Evolutionary conservation across 108 stramenopile genomes (phyloP), one percentile per base, ranked within the genome.

Genomic region (Skeletonema marinoi): DNA sequence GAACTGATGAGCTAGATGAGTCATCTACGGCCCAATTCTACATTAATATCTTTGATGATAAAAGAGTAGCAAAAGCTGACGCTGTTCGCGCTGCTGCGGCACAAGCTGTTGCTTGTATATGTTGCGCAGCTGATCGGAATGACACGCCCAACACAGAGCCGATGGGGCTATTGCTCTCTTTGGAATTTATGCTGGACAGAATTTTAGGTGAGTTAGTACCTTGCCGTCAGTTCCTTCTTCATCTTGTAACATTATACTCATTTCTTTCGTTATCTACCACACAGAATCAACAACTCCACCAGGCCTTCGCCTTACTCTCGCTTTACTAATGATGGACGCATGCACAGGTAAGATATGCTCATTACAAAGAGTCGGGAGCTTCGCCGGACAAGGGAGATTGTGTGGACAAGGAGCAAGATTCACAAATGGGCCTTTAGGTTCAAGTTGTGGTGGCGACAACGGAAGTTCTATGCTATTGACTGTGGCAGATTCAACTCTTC

Each of bases 261-360:
- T 32, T 9, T 29, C 44, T 51, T 82, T 66, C 17, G 2, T 33
- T 54, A 4, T 61, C 42, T 32, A 31, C 16, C 31, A 33, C 32
- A 80, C 31, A 85, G 89, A 82, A 17, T 65, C 73, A 13, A 66
- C 51, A 16, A 88, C 88, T 17, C 88, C 92, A 14, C 87, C 91
- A 16, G 90, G 88, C 4, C 82, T 95, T 10, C 87, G 91, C 25
- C 88, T 93, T 16, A 92, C 92, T 32, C 79, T 96, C 21, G 87
- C 88, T 29, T 66, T 85, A 33, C 83, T 96, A 16, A 96, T 96
- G 94, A 69, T 92, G 61, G 94, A 96, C 87, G 90, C 90, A 29
- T 96, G 92, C 71, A 85, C 91, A 8, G 92, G 94, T 38, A 93
- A 89, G 69, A 88, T 96, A 36, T 93, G 88, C 60, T 93, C 92